Percentiles rank a stretch among this genome's conserved stretches.
phyloP scores from a whole-genome alignment of 2,329 filamentous ascomycete species.

The Hypoxylon sp. region DNA sequence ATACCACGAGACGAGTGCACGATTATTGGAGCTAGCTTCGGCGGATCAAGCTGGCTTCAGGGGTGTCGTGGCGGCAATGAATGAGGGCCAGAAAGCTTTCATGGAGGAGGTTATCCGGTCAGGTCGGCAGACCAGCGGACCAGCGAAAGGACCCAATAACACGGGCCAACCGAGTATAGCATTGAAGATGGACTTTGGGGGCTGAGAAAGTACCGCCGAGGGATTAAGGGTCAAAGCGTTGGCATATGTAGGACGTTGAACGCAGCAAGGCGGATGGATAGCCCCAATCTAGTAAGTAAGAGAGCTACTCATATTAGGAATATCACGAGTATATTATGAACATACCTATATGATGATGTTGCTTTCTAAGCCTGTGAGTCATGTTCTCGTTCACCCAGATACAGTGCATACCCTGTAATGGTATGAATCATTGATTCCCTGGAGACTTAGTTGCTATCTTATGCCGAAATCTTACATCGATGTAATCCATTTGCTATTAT shows the following conservation, averaged over 20 bases:
- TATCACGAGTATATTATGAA: neutral
- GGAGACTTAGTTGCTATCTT: neutral
- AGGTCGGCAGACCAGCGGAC: constrained; percentile 65
- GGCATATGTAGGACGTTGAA: constrained; percentile 1
- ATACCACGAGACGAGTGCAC: constrained; percentile 80
- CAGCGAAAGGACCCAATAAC: constrained; percentile 59
- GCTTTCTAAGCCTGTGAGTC: neutral
- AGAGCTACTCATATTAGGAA: neutral
- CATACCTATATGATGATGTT: neutral
- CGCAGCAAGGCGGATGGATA: constrained; percentile 1
- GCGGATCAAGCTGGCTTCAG: constrained; percentile 81
- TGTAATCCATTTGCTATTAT: neutral
- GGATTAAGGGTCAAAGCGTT: neutral
- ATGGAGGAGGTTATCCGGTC: constrained; percentile 86
- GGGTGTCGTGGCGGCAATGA: constrained; percentile 79
- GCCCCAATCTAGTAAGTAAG: neutral
- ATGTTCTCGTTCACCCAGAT: neutral
- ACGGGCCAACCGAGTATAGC: constrained; percentile 85
- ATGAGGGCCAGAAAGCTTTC: constrained; percentile 77
- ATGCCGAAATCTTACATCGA: neutral
- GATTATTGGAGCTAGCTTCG: constrained; percentile 85
- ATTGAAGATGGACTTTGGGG: constrained; percentile 92
- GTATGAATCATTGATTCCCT: neutral
- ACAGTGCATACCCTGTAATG: neutral
- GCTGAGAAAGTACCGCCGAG: constrained; percentile 44